Evolutionary conservation across 2,329 filamentous ascomycete genomes (phyloP).

Genomic region (Trichoderma sp.): DNA sequence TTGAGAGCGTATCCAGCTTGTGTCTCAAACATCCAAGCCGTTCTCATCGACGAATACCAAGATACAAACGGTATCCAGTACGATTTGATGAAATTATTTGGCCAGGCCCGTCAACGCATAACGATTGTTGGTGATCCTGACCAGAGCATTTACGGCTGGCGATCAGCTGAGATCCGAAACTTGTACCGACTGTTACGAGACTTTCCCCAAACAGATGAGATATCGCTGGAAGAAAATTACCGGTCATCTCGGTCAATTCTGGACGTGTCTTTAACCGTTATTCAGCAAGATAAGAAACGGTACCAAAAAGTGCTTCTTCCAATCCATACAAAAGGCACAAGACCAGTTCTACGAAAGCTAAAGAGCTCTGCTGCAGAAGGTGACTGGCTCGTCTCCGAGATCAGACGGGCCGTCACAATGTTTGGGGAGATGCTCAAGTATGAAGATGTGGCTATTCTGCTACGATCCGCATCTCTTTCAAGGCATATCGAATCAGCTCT

Average conservation of each 20-base stretch:
- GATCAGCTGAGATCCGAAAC: slow-evolving; percentile 89
- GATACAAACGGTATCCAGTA: slow-evolving; percentile 96
- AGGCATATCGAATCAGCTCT: slow-evolving; percentile 82
- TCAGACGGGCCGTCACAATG: slow-evolving; percentile 68
- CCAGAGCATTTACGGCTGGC: slow-evolving; percentile 96
- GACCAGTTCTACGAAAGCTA: slow-evolving; percentile 77
- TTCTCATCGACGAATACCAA: slow-evolving; percentile 96
- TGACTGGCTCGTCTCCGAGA: slow-evolving; percentile 84
- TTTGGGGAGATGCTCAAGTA: slow-evolving; percentile 72
- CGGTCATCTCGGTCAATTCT: slow-evolving; percentile 86
- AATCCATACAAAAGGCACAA: slow-evolving; percentile 76
- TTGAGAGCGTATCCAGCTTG: slow-evolving; percentile 73
- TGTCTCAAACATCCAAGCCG: slow-evolving; percentile 85
- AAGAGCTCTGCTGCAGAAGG: slow-evolving; percentile 73
- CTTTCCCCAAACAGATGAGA: slow-evolving; percentile 76
- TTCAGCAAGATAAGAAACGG: slow-evolving; percentile 82
- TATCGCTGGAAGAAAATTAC: slow-evolving; percentile 92
- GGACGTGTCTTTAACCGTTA: slow-evolving; percentile 76
- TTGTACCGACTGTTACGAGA: slow-evolving; percentile 74
- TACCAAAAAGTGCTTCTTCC: slow-evolving; percentile 79
- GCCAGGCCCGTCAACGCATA: slow-evolving; percentile 70
- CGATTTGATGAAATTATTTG: slow-evolving; percentile 87
- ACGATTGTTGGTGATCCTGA: slow-evolving; percentile 96
- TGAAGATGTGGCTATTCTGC: slow-evolving; percentile 80
- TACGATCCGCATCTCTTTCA: slow-evolving; percentile 83